Conservation (phyloP, 2,329 filamentous ascomycete species). For the Drechslera avenae region DNA sequence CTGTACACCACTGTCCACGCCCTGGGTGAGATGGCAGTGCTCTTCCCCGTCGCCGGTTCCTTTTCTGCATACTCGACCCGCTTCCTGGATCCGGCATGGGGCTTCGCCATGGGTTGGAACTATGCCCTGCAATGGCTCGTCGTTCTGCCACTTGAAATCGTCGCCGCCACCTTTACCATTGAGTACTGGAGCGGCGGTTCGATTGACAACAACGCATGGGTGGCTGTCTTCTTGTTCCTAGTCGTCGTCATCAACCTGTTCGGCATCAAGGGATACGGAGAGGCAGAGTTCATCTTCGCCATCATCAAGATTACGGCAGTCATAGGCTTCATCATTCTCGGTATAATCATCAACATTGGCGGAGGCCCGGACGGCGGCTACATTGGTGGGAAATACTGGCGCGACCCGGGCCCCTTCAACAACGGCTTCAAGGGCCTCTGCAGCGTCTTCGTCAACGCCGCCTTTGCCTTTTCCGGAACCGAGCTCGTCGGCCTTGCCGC, state of each 20-base stretch:
- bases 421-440: constrained; percentile 85
- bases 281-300: constrained; percentile 86
- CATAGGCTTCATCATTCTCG: constrained; percentile 86
- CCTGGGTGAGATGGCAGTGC: constrained; percentile 86
- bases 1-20: constrained; percentile 91
- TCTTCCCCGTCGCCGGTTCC: constrained; percentile 88
- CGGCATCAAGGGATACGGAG: constrained; percentile 79
- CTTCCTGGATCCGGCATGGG: constrained; percentile 92
- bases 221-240: constrained; percentile 76
- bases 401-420: constrained; percentile 79
- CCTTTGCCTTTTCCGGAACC: constrained; percentile 76
- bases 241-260: constrained; percentile 76
- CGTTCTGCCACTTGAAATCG: constrained; percentile 82
- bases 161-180: constrained; percentile 83
- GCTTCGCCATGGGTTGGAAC: constrained; percentile 96
- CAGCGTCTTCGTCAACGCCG: constrained; percentile 75
- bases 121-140: constrained; percentile 88
- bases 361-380: constrained; percentile 68
- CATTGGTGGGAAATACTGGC: constrained; percentile 80
- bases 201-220: constrained; percentile 66
- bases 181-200: constrained; percentile 70
- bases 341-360: constrained; percentile 83
- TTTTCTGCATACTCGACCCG: constrained; percentile 92
- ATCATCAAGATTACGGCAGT: constrained; percentile 85
- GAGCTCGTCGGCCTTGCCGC: constrained; percentile 79